Conservation (phyloP, 2,329 filamentous ascomycete species). For the Cladophialophora psammophila region DNA sequence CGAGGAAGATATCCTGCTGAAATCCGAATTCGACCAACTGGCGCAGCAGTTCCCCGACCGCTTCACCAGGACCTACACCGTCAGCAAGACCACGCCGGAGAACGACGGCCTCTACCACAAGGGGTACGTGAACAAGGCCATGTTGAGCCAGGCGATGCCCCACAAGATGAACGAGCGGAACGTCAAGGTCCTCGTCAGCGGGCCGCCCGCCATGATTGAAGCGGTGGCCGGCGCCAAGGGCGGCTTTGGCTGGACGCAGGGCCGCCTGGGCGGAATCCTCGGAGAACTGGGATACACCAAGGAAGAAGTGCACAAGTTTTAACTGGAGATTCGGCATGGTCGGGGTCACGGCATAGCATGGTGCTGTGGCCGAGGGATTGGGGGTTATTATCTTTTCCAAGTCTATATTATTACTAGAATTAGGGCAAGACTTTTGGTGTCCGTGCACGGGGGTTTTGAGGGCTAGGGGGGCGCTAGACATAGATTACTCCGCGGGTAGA, state of each 20-base stretch:
- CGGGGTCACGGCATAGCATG: background rate
- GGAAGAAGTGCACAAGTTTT: slow-evolving; percentile 67
- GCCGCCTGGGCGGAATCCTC: slow-evolving; percentile 59
- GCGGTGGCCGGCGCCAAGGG: slow-evolving; percentile 59
- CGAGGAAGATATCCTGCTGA: slow-evolving; percentile 67
- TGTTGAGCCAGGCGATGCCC: slow-evolving; percentile 61
- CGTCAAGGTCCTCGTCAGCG: slow-evolving; percentile 71
- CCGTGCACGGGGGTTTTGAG: background rate
- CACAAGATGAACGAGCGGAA: slow-evolving; percentile 41
- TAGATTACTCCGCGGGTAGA: slow-evolving; percentile 5
- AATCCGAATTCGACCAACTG: slow-evolving; percentile 62
- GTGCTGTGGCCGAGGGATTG: background rate
- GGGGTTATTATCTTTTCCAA: slow-evolving; percentile 19
- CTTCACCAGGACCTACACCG: slow-evolving; percentile 65
- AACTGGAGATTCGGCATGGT: slow-evolving; percentile 23
- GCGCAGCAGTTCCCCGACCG: slow-evolving; percentile 60
- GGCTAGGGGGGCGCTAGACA: slow-evolving; percentile 1
- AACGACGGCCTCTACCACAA: slow-evolving; percentile 55
- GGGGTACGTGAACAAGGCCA: slow-evolving; percentile 65
- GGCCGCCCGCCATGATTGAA: slow-evolving; percentile 71
- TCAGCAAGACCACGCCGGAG: slow-evolving; percentile 53
- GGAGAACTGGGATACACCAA: slow-evolving; percentile 64
- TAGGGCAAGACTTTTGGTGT: background rate
- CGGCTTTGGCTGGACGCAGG: slow-evolving; percentile 44
- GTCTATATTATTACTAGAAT: slow-evolving; percentile 34